phyloP scores from a whole-genome alignment of 768 basidiomycete genomes.

The Tulasnella sp. region DNA sequence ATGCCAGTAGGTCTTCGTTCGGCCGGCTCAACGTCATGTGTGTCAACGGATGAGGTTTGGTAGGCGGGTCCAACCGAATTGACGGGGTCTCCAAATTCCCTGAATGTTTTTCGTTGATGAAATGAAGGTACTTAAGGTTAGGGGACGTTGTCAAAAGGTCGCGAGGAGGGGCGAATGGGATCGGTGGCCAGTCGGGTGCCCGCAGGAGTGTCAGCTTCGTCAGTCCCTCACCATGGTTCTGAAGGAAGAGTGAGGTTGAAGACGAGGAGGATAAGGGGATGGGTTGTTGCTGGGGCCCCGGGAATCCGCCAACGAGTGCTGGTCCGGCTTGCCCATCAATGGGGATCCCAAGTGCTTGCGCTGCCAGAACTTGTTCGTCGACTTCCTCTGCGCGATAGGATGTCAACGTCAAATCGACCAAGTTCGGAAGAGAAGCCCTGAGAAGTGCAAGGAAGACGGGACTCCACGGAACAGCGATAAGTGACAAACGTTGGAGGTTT shows the following conservation, averaged over 20 bases:
- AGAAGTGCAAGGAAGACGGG: conserved; percentile 59
- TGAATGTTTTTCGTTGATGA: conserved; percentile 16
- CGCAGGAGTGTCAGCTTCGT: conserved; percentile 15
- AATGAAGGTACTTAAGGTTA: background rate
- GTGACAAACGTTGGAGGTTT: conserved; percentile 53
- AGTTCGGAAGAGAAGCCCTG: conserved; percentile 54
- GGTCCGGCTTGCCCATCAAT: conserved; percentile 2
- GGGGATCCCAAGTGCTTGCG: conserved; percentile 49
- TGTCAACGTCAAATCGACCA: conserved; percentile 63
- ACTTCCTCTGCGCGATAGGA: conserved; percentile 66
- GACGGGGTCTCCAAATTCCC: background rate
- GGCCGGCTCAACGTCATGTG: conserved; percentile 14
- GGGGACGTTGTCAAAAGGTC: conserved; percentile 11
- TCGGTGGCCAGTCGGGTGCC: conserved; percentile 28
- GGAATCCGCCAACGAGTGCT: conserved; percentile 20
- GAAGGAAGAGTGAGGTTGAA: conserved; percentile 22
- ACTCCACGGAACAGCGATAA: conserved; percentile 65
- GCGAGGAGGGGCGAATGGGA: conserved; percentile 22
- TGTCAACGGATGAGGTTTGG: conserved; percentile 16
- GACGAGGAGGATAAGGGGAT: conserved; percentile 36
- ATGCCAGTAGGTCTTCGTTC: conserved; percentile 9
- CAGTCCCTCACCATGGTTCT: conserved; percentile 26
- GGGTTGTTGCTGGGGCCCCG: conserved; percentile 48
- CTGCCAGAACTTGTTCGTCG: conserved; percentile 37
- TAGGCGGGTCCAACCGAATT: conserved; percentile 18